These are phyloP conservation scores for Fusarium sp. DNA, from an alignment of 2,329 filamentous ascomycete genomes.

Conservation along the genomic window DNA sequence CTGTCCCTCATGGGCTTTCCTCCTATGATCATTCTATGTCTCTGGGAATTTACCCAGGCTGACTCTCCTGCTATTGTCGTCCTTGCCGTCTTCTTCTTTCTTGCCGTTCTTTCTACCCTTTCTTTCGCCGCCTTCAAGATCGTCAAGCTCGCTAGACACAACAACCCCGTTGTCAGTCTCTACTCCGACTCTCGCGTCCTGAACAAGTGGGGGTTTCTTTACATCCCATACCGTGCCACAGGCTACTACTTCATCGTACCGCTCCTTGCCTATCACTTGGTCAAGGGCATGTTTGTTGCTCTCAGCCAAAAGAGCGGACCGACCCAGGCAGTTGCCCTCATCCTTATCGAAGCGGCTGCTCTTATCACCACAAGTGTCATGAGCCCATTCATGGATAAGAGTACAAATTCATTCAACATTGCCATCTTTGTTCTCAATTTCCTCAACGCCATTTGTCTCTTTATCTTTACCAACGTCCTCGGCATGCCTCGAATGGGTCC, in stretches of 20 bases:
- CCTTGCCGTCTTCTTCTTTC: conserved; percentile 87
- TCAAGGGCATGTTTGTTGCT: conserved; percentile 90
- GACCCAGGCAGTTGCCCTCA: conserved; percentile 83
- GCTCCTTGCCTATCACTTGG: conserved; percentile 76
- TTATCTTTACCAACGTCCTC: conserved; percentile 89
- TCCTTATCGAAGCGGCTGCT: conserved; percentile 83
- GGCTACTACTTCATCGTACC: conserved; percentile 95
- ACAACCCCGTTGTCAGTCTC: conserved; percentile 94
- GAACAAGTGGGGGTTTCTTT: conserved; percentile 98
- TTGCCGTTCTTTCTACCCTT: conserved; percentile 80
- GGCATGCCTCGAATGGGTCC: conserved; percentile 83
- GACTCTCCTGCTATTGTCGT: conserved; percentile 89
- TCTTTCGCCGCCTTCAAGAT: conserved; percentile 90
- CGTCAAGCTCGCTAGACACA: conserved; percentile 90
- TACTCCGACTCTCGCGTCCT: conserved; percentile 91
- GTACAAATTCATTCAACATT: conserved; percentile 96
- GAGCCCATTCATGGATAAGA: conserved; percentile 98
- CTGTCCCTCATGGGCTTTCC: conserved; percentile 90
- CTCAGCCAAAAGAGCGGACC: conserved; percentile 77
- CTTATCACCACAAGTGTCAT: conserved; percentile 82
- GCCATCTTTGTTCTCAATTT: conserved; percentile 91
- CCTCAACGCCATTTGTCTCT: conserved; percentile 85
- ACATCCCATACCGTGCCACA: conserved; percentile 94
- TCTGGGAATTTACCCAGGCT: conserved; percentile 90
- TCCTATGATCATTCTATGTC: conserved; percentile 86